A percentile compares a stretch with the other conserved stretches of the same genome.
Evolutionary conservation across 164 flowering plant species (phyloP).

Genomic region (Umbilicus rupestris): DNA sequence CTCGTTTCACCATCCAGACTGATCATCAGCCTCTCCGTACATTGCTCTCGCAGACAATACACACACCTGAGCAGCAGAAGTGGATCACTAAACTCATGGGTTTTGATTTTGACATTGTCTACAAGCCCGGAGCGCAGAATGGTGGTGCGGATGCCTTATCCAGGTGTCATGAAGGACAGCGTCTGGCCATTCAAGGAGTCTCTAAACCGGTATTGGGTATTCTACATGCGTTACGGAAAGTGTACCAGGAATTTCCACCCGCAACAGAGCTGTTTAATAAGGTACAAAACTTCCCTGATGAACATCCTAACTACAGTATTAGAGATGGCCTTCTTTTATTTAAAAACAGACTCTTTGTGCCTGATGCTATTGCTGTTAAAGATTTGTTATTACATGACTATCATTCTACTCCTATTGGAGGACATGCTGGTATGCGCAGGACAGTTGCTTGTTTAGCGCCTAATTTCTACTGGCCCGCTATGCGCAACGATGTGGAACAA

Average conservation of each 20-base stretch:
- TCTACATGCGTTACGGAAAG: neutral
- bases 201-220: neutral
- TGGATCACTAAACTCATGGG: neutral
- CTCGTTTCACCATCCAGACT: neutral
- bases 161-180: neutral
- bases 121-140: neutral
- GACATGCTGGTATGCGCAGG: neutral
- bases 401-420: neutral
- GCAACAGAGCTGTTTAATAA: no score
- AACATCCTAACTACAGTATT: no score
- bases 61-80: neutral
- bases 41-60: neutral
- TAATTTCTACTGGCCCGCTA: neutral
- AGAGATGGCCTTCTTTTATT: neutral
- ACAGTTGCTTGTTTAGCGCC: neutral
- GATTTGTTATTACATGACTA: neutral
- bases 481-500: neutral
- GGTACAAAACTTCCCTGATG: no score
- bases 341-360: neutral
- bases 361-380: neutral
- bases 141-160: neutral
- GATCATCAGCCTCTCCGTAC: neutral
- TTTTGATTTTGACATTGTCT: neutral
- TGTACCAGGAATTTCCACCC: no score
- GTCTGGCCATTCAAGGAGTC: neutral